These are phyloP conservation scores for Proliferodiscus dingleyae DNA, from an alignment of 2,329 filamentous ascomycete species.

Conservation along the genomic window DNA sequence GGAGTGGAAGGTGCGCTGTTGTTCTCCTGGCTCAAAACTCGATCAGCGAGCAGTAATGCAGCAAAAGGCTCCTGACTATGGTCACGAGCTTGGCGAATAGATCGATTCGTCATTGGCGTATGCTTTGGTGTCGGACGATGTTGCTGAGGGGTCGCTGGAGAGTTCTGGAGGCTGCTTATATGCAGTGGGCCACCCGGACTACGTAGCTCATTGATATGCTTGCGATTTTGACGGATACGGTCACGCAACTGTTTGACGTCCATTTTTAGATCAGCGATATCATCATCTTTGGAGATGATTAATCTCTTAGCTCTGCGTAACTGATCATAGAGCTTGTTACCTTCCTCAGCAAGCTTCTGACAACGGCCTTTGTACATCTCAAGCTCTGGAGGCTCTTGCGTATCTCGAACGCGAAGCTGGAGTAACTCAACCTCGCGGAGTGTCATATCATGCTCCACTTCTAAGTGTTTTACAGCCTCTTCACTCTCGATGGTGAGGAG, in stretches of 20 bases:
- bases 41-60: conserved; percentile 66
- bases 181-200: conserved; percentile 68
- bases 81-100: conserved; percentile 34
- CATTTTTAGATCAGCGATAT: conserved; percentile 64
- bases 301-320: conserved; percentile 71
- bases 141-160: conserved; percentile 37
- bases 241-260: conserved; percentile 73
- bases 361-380: conserved; percentile 49
- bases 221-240: conserved; percentile 82
- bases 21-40: conserved; percentile 74
- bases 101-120: conserved; percentile 40
- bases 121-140: conserved; percentile 47
- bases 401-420: conserved; percentile 62
- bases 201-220: conserved; percentile 76
- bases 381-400: conserved; percentile 55
- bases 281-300: conserved; percentile 73
- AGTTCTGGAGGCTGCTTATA: conserved; percentile 53
- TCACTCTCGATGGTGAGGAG: conserved; percentile 78
- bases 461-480: conserved; percentile 79
- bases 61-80: conserved; percentile 64
- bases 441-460: conserved; percentile 89
- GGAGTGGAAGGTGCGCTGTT: conserved; percentile 72
- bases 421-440: conserved; percentile 81
- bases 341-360: conserved; percentile 62
- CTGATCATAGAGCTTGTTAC: conserved; percentile 57